Percentiles rank a stretch among this genome's conserved stretches.
Evolutionary conservation across 2,329 filamentous ascomycete genomes (phyloP).

Genomic region (Macrophomina tecta): DNA sequence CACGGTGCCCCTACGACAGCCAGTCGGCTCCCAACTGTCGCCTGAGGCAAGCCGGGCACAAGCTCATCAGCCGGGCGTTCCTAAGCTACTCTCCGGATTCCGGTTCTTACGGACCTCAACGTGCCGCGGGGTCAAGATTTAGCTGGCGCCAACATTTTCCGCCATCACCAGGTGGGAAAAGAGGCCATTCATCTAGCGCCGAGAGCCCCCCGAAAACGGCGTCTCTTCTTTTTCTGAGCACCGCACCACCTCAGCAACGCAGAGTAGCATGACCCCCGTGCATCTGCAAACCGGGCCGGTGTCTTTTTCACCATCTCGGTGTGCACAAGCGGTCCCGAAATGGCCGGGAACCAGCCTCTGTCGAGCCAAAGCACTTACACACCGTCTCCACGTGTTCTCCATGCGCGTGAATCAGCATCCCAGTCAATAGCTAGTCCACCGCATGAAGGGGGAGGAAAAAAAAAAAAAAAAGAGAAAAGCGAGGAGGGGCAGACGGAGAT

Average conservation of each 20-base stretch:
- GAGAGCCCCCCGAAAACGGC: background rate
- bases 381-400: background rate
- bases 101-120: background rate
- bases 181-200: background rate
- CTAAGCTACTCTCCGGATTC: background rate
- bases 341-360: background rate
- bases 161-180: background rate
- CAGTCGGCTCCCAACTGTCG: background rate
- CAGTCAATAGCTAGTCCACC: background rate
- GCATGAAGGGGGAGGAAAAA: background rate
- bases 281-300: background rate
- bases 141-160: background rate
- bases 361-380: background rate
- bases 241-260: too few species aligned
- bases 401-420: background rate
- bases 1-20: background rate
- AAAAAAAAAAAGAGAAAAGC: background rate
- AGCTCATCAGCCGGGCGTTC: background rate
- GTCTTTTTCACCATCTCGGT: background rate
- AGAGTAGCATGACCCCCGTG: background rate
- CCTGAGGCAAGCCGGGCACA: background rate
- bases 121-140: background rate
- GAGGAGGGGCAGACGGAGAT: background rate
- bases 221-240: too few species aligned
- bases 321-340: slow-evolving; percentile 5